A percentile compares a stretch with the other conserved stretches of the same genome.
Evolutionary conservation across 139 green algal genomes (phyloP).

Genomic region (Edaphochlamys debaryana): DNA sequence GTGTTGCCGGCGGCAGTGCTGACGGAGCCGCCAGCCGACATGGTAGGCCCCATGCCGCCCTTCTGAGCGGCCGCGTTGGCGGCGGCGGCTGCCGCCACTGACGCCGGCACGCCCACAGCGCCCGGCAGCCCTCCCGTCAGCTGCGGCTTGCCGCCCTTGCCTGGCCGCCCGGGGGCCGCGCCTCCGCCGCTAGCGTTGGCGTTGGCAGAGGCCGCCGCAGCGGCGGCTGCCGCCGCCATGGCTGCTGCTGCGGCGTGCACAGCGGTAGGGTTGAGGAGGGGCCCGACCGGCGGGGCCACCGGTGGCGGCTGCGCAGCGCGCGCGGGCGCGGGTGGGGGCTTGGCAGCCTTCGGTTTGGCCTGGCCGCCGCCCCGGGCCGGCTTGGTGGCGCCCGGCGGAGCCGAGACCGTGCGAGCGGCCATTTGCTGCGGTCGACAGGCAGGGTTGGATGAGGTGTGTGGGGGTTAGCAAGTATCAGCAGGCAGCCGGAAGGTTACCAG

Average conservation of each 20-base stretch:
- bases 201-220: neutral
- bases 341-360: neutral
- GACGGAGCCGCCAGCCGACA: slow-evolving; percentile 22
- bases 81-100: neutral
- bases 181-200: neutral
- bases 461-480: too few species aligned
- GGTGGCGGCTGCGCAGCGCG: too few species aligned
- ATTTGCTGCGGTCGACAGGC: slow-evolving; percentile 40
- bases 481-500: too few species aligned
- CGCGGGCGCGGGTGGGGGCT: neutral
- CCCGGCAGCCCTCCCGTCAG: neutral
- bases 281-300: neutral
- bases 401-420: neutral
- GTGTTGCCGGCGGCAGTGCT: too few species aligned
- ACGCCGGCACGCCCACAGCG: neutral
- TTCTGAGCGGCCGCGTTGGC: neutral
- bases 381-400: neutral
- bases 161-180: neutral
- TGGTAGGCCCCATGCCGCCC: neutral
- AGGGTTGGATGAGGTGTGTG: too few species aligned
- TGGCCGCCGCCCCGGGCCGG: too few species aligned
- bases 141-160: neutral
- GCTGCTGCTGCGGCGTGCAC: neutral
- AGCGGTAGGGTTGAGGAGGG: neutral
- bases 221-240: neutral